Conservation (phyloP, 2,329 filamentous ascomycete genomes). For the Rhynchosporium secalis region DNA sequence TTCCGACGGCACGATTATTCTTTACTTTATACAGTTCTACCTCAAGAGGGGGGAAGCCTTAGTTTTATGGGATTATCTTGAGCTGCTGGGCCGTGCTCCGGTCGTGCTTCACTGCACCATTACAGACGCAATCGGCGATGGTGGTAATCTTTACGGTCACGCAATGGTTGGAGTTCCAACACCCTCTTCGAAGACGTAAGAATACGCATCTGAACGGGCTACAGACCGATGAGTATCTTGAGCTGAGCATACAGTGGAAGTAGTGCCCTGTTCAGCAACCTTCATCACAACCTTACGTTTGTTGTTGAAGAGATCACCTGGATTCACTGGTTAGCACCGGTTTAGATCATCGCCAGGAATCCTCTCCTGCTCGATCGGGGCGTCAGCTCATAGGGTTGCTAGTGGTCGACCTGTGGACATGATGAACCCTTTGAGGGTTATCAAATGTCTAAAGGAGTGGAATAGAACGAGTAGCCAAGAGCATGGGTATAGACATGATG, state of each 20-base stretch:
- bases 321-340: conserved; percentile 18
- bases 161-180: conserved; percentile 13
- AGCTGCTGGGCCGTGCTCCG: conserved; percentile 12
- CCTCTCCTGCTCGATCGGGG: conserved; percentile 17
- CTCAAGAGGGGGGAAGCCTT: conserved; percentile 9
- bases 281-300: conserved; percentile 43
- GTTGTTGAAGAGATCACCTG: conserved; percentile 37
- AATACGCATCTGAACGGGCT: conserved; percentile 10
- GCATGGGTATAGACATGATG: conserved; percentile 6
- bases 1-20: no score
- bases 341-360: conserved; percentile 21
- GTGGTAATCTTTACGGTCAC: conserved; percentile 24
- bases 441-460: conserved; percentile 5
- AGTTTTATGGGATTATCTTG: conserved; percentile 17
- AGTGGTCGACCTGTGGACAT: conserved; percentile 12
- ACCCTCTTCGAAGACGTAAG: conserved; percentile 11
- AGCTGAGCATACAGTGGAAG: conserved; percentile 46
- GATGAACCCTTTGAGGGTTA: conserved; percentile 6
- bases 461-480: conserved; percentile 10
- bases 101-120: conserved; percentile 18
- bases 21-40: no score
- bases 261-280: conserved; percentile 42
- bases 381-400: conserved; percentile 15
- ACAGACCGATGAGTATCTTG: conserved; percentile 34
- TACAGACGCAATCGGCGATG: conserved; percentile 11